Percentiles rank a stretch among this genome's conserved stretches.
These are phyloP conservation scores for Articulospora tetracladia DNA, from an alignment of 495 filamentous ascomycete species.

Conservation along the genomic window DNA sequence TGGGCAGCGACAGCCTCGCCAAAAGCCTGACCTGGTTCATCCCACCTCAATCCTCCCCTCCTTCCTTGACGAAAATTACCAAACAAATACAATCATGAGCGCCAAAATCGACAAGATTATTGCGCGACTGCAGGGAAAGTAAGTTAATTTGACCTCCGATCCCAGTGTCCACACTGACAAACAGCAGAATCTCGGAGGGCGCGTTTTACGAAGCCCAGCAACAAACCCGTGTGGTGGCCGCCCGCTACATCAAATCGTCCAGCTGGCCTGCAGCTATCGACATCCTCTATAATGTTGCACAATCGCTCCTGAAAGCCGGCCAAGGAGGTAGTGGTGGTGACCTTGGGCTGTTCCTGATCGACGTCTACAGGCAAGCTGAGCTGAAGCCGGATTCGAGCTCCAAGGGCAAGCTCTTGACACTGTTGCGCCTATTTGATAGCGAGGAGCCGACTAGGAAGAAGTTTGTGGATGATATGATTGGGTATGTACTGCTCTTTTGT, in stretches of 20 bases:
- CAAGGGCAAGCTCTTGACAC: slow-evolving; percentile 53
- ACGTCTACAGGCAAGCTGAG: slow-evolving; percentile 82
- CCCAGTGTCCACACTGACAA: not conserved
- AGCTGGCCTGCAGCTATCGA: slow-evolving; percentile 85
- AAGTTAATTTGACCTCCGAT: slow-evolving; percentile 18
- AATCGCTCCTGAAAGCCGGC: slow-evolving; percentile 78
- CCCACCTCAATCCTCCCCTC: not conserved
- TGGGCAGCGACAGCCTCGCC: not conserved
- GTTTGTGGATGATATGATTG: slow-evolving; percentile 83
- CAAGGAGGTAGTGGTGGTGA: slow-evolving; percentile 93
- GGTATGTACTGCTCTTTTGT: slow-evolving; percentile 41
- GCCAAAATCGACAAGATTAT: slow-evolving; percentile 73
- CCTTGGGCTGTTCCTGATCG: slow-evolving; percentile 77
- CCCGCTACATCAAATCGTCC: slow-evolving; percentile 79
- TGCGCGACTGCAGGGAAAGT: slow-evolving; percentile 67
- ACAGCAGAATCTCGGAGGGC: slow-evolving; percentile 78
- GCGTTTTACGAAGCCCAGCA: slow-evolving; percentile 97
- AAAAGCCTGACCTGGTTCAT: not conserved
- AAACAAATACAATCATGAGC: slow-evolving; percentile 36
- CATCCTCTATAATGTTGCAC: slow-evolving; percentile 78
- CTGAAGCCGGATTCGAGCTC: slow-evolving; percentile 62
- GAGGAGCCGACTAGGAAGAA: slow-evolving; percentile 88
- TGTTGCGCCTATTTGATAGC: slow-evolving; percentile 74
- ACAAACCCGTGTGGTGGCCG: slow-evolving; percentile 89
- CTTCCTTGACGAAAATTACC: not conserved